phyloP scores from a whole-genome alignment of 2,329 filamentous ascomycete species.

The Pseudocercospora macadamiae region DNA sequence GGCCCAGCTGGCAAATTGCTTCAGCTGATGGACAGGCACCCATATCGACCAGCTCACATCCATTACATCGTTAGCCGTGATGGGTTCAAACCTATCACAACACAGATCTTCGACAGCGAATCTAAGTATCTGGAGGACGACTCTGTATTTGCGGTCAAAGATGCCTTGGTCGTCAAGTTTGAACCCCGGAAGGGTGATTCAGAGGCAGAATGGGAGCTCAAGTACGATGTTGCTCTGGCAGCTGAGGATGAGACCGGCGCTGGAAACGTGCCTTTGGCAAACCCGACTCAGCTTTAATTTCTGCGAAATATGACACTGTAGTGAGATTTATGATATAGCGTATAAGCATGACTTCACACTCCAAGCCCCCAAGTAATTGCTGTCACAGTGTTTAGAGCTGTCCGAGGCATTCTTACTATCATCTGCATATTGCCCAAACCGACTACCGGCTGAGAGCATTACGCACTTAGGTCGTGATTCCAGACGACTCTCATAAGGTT shows the following conservation, averaged over 20 bases:
- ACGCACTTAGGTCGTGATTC: no score
- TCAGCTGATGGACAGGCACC: constrained; percentile 62
- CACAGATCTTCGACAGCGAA: constrained; percentile 57
- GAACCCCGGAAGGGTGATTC: constrained; percentile 52
- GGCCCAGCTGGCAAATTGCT: constrained; percentile 55
- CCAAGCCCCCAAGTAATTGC: no score
- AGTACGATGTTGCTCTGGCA: constrained; percentile 25
- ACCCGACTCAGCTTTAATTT: neutral
- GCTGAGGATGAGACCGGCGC: constrained; percentile 10
- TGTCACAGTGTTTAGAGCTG: no score
- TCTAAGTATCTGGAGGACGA: constrained; percentile 25
- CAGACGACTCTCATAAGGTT: no score
- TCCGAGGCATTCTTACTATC: no score
- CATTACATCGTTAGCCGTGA: constrained; percentile 48
- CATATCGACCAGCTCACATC: constrained; percentile 65
- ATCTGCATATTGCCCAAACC: no score
- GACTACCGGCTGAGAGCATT: no score
- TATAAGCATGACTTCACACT: neutral
- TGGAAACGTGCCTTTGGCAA: constrained; percentile 5
- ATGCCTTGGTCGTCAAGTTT: constrained; percentile 61
- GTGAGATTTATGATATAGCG: neutral
- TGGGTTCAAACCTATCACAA: constrained; percentile 70
- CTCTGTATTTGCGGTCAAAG: constrained; percentile 44
- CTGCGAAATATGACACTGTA: neutral
- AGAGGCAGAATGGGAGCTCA: constrained; percentile 24